Evolutionary conservation across 306 rosid genomes (phyloP).

Genomic region (Canavalia gladiata): DNA sequence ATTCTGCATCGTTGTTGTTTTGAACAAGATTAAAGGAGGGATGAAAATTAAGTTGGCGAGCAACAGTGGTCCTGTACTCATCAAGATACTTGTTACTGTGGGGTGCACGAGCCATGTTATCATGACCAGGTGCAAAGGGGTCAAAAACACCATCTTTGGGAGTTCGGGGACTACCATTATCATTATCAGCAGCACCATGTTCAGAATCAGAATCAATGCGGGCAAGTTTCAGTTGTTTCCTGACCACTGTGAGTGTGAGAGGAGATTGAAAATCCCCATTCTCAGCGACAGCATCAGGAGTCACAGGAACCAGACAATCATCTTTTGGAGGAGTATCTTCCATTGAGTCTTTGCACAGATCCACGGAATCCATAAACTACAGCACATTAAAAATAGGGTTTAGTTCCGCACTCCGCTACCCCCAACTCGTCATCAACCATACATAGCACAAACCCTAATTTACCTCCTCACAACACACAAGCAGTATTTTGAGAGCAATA

Average conservation of each 20-base stretch:
- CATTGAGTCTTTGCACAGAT: constrained; percentile 36
- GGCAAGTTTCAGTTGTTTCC: constrained; percentile 46
- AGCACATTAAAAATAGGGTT: background rate
- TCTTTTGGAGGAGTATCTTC: constrained; percentile 34
- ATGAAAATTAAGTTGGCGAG: constrained; percentile 69
- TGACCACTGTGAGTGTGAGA: constrained; percentile 58
- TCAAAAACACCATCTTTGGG: constrained; percentile 74
- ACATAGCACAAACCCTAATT: constrained; percentile 32
- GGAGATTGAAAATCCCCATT: constrained; percentile 62
- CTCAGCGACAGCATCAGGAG: constrained; percentile 70
- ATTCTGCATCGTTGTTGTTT: background rate
- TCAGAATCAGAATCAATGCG: constrained; percentile 37
- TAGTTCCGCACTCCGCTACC: background rate
- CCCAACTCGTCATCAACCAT: background rate
- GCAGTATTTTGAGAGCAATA: background rate
- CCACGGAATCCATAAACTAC: constrained; percentile 58
- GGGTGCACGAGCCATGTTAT: constrained; percentile 62
- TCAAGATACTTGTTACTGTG: constrained; percentile 55
- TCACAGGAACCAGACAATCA: constrained; percentile 64
- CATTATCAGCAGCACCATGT: constrained; percentile 4
- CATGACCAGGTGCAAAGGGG: constrained; percentile 79
- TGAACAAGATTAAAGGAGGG: constrained; percentile 21
- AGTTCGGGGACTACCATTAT: constrained; percentile 66
- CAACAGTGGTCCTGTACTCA: constrained; percentile 49
- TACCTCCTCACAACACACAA: background rate